These are phyloP conservation scores for Erythrophleum ivorense DNA, from an alignment of 331 rosid species.

Conservation along the genomic window DNA sequence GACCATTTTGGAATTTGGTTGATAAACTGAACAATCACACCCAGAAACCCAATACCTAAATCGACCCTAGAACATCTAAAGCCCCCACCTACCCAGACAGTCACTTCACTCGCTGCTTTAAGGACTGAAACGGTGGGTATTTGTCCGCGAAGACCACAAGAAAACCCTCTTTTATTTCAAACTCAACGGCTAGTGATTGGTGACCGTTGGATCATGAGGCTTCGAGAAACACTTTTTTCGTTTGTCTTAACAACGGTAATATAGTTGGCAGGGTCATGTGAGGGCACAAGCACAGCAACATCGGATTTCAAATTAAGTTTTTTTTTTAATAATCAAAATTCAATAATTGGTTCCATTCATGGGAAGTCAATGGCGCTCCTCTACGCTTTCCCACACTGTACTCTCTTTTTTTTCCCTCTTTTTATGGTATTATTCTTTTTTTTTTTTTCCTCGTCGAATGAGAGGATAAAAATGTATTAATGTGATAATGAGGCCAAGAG, in stretches of 20 bases:
- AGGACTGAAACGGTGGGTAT: constrained; percentile 45
- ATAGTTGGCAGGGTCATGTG: constrained; percentile 50
- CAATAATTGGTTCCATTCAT: constrained; percentile 46
- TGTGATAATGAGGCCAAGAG: background rate
- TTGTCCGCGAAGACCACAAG: constrained; percentile 42
- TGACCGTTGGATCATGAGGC: constrained; percentile 68
- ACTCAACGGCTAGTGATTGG: constrained; percentile 75
- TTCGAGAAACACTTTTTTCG: constrained; percentile 14
- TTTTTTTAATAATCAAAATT: background rate
- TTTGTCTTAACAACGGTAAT: constrained; percentile 64
- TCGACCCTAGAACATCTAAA: constrained; percentile 38
- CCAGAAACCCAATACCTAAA: background rate
- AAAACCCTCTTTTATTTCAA: constrained; percentile 51
- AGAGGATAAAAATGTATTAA: background rate
- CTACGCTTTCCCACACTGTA: constrained; percentile 28
- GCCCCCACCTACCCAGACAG: constrained; percentile 10
- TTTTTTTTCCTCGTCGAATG: background rate
- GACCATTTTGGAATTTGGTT: constrained; percentile 43
- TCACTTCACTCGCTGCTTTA: constrained; percentile 11
- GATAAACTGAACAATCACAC: constrained; percentile 40
- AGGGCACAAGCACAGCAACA: background rate
- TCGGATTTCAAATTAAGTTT: constrained; percentile 53
- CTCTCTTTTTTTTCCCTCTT: background rate
- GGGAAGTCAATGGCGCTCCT: constrained; percentile 47
- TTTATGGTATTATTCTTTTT: background rate